phyloP scores from a whole-genome alignment of 768 basidiomycete species.

The Mycena rebaudengoi region DNA sequence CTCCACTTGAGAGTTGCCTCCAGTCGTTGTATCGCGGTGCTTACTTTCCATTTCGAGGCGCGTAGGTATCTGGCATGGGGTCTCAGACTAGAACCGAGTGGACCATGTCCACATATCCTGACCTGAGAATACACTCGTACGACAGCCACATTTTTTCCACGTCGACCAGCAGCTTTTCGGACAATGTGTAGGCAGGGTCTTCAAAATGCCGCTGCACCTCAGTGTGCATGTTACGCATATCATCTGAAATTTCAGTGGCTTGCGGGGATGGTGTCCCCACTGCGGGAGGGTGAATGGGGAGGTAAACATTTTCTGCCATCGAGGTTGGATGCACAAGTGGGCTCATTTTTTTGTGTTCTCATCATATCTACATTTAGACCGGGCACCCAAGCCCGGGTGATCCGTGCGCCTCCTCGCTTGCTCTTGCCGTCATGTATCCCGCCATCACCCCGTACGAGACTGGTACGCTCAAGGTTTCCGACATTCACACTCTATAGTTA shows the following conservation, averaged over 20 bases:
- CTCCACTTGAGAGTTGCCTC: constrained; percentile 84
- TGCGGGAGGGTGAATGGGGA: constrained; percentile 43
- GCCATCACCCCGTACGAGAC: constrained; percentile 69
- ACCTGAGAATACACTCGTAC: constrained; percentile 78
- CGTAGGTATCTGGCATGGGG: constrained; percentile 67
- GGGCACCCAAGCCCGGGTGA: neutral
- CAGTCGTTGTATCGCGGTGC: constrained; percentile 67
- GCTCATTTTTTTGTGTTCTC: neutral
- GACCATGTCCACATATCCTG: neutral
- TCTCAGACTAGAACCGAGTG: neutral
- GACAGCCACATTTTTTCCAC: constrained; percentile 85
- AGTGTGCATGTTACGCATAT: constrained; percentile 58
- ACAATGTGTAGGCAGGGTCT: constrained; percentile 56
- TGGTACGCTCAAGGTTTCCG: constrained; percentile 74
- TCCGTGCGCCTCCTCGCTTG: neutral
- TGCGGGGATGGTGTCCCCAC: constrained; percentile 42
- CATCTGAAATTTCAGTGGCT: constrained; percentile 47
- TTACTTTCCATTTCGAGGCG: constrained; percentile 77
- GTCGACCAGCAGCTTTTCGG: constrained; percentile 60
- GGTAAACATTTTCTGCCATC: constrained; percentile 42
- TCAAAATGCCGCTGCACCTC: constrained; percentile 69
- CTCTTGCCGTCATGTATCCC: constrained; percentile 64
- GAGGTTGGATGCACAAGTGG: constrained; percentile 32
- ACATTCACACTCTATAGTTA: constrained; percentile 81
- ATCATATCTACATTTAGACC: no score